phyloP scores from a whole-genome alignment of 352 stramenopile species.

The Pythium phragmitis region DNA sequence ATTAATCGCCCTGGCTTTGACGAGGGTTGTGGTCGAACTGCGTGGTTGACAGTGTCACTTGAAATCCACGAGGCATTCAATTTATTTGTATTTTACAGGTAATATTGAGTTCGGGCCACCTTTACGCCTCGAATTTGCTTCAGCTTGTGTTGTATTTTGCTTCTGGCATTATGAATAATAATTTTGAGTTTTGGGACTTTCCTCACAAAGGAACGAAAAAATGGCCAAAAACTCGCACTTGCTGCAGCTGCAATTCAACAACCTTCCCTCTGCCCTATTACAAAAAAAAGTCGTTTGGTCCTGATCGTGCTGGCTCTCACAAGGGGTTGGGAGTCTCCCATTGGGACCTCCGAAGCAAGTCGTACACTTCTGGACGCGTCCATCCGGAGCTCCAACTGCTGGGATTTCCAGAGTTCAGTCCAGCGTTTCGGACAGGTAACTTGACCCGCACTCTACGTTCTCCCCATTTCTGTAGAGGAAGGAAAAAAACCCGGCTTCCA shows the following conservation, averaged over 20 bases:
- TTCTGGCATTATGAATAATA: too few species aligned
- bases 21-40: conserved; percentile 1
- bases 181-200: too few species aligned
- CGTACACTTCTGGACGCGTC: background rate
- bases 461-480: conserved; percentile 23
- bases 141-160: too few species aligned
- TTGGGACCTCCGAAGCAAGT: background rate
- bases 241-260: conserved; percentile 14
- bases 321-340: too few species aligned
- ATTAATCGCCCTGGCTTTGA: conserved; percentile 1
- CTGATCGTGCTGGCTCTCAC: conserved; percentile 17
- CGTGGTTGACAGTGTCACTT: conserved; percentile 11
- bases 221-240: background rate
- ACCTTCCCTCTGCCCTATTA: conserved; percentile 4
- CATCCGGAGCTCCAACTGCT: conserved; percentile 25
- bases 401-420: conserved; percentile 24
- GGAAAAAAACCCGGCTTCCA: background rate
- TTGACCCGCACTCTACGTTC: conserved; percentile 24
- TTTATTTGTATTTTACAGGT: background rate
- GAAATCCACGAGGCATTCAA: background rate
- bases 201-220: too few species aligned
- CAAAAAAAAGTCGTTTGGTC: background rate
- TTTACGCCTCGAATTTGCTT: too few species aligned
- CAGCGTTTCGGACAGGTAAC: conserved; percentile 15
- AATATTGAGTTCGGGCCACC: too few species aligned